These are phyloP conservation scores for Aspergillus cejpii DNA, from an alignment of 2,329 filamentous ascomycete species.

Conservation along the genomic window DNA sequence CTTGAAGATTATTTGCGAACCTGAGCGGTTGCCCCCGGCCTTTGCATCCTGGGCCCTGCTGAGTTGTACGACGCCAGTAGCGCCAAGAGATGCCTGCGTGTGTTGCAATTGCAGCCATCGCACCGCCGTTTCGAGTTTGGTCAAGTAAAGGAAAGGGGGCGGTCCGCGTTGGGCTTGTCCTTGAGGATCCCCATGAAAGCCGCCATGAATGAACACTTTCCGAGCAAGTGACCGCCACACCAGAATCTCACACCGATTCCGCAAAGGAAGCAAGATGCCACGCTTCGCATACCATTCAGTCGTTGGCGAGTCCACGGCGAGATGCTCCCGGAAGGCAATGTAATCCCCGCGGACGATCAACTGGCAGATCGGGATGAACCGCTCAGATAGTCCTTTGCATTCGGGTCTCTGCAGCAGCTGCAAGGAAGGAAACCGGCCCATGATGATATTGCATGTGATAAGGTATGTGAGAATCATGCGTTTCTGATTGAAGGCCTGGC, in stretches of 20 bases:
- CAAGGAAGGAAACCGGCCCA: constrained; percentile 72
- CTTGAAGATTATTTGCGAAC: constrained; percentile 28
- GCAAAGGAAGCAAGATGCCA: constrained; percentile 67
- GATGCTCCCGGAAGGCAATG: constrained; percentile 61
- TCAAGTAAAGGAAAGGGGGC: constrained; percentile 67
- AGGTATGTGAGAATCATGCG: constrained; percentile 76
- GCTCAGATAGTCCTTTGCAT: constrained; percentile 55
- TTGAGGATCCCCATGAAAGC: constrained; percentile 54
- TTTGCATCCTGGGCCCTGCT: constrained; percentile 6
- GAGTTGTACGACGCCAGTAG: constrained; percentile 1
- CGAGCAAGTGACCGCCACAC: constrained; percentile 79
- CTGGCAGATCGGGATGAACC: constrained; percentile 66
- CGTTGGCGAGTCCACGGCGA: constrained; percentile 49
- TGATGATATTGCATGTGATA: constrained; percentile 71
- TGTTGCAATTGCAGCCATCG: constrained; percentile 52
- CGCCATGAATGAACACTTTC: constrained; percentile 69
- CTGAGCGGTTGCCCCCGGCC: constrained; percentile 12
- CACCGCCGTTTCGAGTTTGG: constrained; percentile 59
- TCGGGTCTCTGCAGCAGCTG: constrained; percentile 63
- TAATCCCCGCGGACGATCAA: constrained; percentile 71
- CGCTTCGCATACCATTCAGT: constrained; percentile 69
- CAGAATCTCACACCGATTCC: constrained; percentile 69
- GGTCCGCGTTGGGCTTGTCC: constrained; percentile 43
- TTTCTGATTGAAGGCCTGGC: constrained; percentile 58
- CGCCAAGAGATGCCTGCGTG: constrained; percentile 8